Base-by-base conservation (phyloP, 768 basidiomycete species). In the Psilocybe subaeruginosa region DNA sequence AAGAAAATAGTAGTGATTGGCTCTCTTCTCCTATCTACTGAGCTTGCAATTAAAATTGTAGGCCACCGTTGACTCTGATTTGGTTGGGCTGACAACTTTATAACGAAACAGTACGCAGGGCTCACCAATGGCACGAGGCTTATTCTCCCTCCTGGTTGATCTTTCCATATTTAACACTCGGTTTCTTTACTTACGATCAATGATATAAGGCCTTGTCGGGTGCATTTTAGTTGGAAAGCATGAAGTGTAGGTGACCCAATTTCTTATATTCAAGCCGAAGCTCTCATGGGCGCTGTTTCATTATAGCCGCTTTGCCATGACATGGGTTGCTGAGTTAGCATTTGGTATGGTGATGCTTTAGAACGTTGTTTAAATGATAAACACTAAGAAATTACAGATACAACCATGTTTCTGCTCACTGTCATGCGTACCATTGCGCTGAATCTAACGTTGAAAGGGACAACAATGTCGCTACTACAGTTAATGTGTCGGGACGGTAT, bases 271-370 rank as follows among this genome's bases (percentile, higher is more conserved):
- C 14, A 19, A 29, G 48, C 19, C 27, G 17, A 29, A 49, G 33
- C 0, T 27, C 12, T 35, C 30, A 35, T n/a, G 55, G 60, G 19
- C 60, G 60, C 4, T 61, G 23, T 61, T 23, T 35, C 54, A 17
- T 14, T 52, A n/a, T 47, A 23, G 23, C 23, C 23, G 23, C 23
- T 23, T 23, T 23, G 23, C 23, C 23, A 23, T 23, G 23, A 23
- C 45, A 55, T 61, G 60, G 60, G 30, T 61, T n/a, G 60, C 60
- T 3, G 53, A 61, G 35, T 30, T 61, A 30, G 46, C 37, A 4
- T 61, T 61, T 29, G 60, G 60, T 61, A 49, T 14, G 19, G 7
- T 2, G 8, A 9, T 16, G 23, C 8, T 17, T 5, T 17, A 8
- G n/a, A 57, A 27, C 1, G 1, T 5, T 11, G 12, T 23, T 23